Evolutionary conservation across 2,329 filamentous ascomycete genomes (phyloP).

Genomic region (Colletotrichum endophyticum): DNA sequence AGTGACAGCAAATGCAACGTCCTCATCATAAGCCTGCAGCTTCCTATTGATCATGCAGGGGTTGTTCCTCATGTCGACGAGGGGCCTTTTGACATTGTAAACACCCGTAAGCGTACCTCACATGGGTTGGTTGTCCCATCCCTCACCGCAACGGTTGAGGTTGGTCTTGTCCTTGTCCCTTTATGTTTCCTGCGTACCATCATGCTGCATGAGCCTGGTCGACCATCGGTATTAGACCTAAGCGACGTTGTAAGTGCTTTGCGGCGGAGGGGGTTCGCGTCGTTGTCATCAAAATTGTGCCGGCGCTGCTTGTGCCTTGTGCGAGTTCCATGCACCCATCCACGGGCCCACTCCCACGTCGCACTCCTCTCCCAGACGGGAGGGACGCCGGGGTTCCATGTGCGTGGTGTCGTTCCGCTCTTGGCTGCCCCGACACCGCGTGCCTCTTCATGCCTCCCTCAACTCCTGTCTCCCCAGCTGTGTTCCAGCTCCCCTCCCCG

Average conservation of each 20-base stretch:
- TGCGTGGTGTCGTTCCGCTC: constrained; percentile 7
- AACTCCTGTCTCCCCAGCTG: background rate
- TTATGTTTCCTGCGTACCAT: background rate
- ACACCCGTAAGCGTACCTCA: background rate
- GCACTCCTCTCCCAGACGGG: constrained; percentile 14
- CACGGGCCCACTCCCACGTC: background rate
- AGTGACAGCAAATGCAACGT: background rate
- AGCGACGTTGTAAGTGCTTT: background rate
- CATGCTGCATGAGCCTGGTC: background rate
- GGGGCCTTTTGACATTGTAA: background rate
- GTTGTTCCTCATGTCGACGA: background rate
- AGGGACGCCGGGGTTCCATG: constrained; percentile 9
- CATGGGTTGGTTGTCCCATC: background rate
- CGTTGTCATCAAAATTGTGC: background rate
- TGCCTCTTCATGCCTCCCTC: constrained; percentile 3
- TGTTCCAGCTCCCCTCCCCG: background rate
- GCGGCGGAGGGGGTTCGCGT: background rate
- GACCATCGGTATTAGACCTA: background rate
- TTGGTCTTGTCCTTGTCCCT: background rate
- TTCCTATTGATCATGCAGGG: constrained; percentile 5
- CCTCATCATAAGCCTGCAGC: background rate
- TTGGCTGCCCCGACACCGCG: background rate
- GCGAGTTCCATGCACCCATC: constrained; percentile 3
- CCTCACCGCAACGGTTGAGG: background rate
- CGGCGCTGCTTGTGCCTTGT: background rate